Evolutionary conservation across 352 stramenopile genomes (phyloP), one percentile per base, ranked within the genome.

Genomic region (Phytophthora aleatoria): DNA sequence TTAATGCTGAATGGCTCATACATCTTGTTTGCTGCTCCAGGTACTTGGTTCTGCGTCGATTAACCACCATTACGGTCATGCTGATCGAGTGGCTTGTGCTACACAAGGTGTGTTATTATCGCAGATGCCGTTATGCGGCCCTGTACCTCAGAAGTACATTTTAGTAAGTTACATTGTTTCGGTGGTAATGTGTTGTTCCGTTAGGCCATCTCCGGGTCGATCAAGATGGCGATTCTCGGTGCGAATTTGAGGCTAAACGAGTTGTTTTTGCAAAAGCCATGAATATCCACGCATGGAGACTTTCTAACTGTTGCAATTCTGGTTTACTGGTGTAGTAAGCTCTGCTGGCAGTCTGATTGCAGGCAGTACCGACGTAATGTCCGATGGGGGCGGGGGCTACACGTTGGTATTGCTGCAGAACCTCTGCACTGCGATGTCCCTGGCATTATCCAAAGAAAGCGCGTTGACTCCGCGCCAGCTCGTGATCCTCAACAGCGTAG

Each of bases 31-130:
- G 16, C 10, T 64, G 20, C 30, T 50, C 5, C 50, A 86, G 77
- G 75, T 86, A 84, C 38, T 57, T 86, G 41, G 83, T 92, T 51
- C 67, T 92, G 45, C 81, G 83, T 20, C 73, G 83, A 8, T 71
- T 92, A 49, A 90, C 81, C 10, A 92, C 83, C 10, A 66, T 92
- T 71, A 90, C 87, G 30, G 82, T 92, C 52, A 76, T 92, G 71
- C 65, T 90, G 50, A 88, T 92, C 65, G 83, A 92, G 56, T 90
- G 79, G 78, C 67, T 92, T 67, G 74, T 90, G 53, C 71, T 90
- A 41, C 63, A 77, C 68, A 88, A 92, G 62, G 75, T 79, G n/a
- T 15, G 49, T 33, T 2, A 16, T 41, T 39, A 7, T 33, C n/a
- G 11, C 24, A 6, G 11, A 15, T 10, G 13, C 48, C n/a, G 7